These are phyloP conservation scores for Cutaneotrichosporon sp. DNA, from an alignment of 1,284 basidiomycete species.

Conservation along the genomic window DNA sequence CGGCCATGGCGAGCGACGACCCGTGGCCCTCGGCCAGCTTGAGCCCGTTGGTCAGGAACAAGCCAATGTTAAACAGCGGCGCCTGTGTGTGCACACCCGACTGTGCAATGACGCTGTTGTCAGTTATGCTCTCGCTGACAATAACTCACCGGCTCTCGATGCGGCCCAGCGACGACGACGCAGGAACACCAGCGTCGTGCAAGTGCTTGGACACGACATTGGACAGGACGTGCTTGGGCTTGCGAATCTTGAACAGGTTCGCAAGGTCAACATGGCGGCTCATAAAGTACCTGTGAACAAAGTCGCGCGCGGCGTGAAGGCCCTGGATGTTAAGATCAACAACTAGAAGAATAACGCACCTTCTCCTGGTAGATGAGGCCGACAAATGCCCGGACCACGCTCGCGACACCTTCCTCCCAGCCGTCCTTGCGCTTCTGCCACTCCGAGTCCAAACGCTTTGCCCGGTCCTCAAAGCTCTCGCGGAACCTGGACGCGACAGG, in stretches of 20 bases:
- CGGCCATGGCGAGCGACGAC: conserved; percentile 87
- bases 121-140: not conserved
- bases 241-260: conserved; percentile 78
- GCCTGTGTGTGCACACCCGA: conserved; percentile 83
- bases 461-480: conserved; percentile 15
- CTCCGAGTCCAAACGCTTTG: conserved; percentile 9
- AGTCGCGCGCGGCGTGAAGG: conserved; percentile 72
- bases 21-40: conserved; percentile 95
- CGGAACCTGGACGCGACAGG: conserved; percentile 27
- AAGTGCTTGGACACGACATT: conserved; percentile 69
- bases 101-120: conserved; percentile 72
- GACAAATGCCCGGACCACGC: conserved; percentile 51
- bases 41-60: conserved; percentile 73
- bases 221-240: conserved; percentile 73
- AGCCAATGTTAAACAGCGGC: conserved; percentile 87
- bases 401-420: conserved; percentile 47
- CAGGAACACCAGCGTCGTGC: conserved; percentile 51
- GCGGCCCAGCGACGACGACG: conserved; percentile 53
- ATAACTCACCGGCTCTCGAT: conserved; percentile 55
- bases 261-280: conserved; percentile 74
- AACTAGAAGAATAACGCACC: conserved; percentile 34
- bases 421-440: conserved; percentile 18
- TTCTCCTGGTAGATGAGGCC: conserved; percentile 54
- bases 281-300: conserved; percentile 80
- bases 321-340: conserved; percentile 51